Percentiles rank a stretch among this genome's conserved stretches.
Evolutionary conservation across 345 rosid genomes (phyloP).

Genomic region (Isatis tinctoria): DNA sequence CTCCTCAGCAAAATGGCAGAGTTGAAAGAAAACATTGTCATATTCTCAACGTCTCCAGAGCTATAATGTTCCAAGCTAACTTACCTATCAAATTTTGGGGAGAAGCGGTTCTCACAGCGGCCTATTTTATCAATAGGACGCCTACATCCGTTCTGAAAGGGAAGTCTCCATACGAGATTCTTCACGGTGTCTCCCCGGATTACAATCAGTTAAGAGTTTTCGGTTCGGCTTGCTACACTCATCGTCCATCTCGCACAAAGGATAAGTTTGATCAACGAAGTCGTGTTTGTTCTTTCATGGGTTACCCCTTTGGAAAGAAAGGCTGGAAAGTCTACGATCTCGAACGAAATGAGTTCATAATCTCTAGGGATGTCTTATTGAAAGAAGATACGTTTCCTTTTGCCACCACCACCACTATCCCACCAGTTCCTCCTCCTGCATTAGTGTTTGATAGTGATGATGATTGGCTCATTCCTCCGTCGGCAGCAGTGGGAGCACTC

Average conservation of each 20-base stretch:
- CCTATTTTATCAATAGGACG: not conserved
- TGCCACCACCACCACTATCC: no score
- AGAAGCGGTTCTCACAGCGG: not conserved
- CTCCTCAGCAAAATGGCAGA: not conserved
- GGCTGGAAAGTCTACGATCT: not conserved
- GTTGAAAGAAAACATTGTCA: not conserved
- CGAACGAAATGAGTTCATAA: not conserved
- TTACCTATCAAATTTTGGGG: not conserved
- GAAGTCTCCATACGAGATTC: not conserved
- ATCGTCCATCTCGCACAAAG: not conserved
- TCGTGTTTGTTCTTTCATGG: not conserved
- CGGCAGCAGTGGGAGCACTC: no score
- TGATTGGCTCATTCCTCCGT: no score
- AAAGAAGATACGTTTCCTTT: not conserved
- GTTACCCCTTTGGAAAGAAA: not conserved
- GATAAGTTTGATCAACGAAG: not conserved
- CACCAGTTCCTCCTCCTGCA: no score
- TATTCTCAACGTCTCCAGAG: not conserved
- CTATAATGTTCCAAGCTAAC: not conserved
- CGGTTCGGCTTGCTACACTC: not conserved
- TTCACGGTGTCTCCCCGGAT: not conserved
- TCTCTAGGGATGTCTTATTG: not conserved
- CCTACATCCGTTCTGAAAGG: not conserved
- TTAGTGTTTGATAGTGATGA: no score
- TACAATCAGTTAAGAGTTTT: not conserved